These are phyloP conservation scores for Zygosaccharomyces pseudorouxii DNA, from an alignment of 805 yeast species.

Conservation along the genomic window DNA sequence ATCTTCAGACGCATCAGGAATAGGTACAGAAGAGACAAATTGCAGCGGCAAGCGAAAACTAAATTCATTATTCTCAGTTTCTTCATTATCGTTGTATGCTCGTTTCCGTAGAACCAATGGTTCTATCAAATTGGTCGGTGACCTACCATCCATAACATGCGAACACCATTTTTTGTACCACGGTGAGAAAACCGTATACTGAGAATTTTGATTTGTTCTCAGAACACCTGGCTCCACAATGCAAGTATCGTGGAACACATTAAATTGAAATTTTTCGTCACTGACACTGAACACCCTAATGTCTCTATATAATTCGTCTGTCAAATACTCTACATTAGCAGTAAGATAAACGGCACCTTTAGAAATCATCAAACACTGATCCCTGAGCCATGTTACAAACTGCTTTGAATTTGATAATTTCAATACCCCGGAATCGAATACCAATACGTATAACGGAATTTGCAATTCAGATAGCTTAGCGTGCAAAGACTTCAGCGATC, in stretches of 20 bases:
- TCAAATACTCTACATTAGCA: slow-evolving; percentile 36
- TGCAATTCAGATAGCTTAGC: slow-evolving; percentile 32
- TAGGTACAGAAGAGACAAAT: slow-evolving; percentile 5
- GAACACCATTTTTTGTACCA: slow-evolving; percentile 45
- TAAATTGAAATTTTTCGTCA: slow-evolving; percentile 13
- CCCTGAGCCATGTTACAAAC: slow-evolving; percentile 24
- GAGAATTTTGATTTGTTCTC: slow-evolving; percentile 41
- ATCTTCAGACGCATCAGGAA: slow-evolving; percentile 20
- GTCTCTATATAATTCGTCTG: slow-evolving; percentile 34
- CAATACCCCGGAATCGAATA: slow-evolving; percentile 20
- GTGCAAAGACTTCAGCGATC: slow-evolving; percentile 34
- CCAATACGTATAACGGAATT: slow-evolving; percentile 36
- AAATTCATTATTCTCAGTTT: slow-evolving; percentile 11
- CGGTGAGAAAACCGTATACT: slow-evolving; percentile 45
- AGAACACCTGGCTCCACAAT: slow-evolving; percentile 40
- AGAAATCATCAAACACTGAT: slow-evolving; percentile 14
- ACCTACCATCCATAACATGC: slow-evolving; percentile 16
- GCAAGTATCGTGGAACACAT: slow-evolving; percentile 40
- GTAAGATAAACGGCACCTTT: slow-evolving; percentile 17
- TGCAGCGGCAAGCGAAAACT: slow-evolving; percentile 19
- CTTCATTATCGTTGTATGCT: slow-evolving; percentile 7
- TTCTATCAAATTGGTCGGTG: slow-evolving; percentile 7
- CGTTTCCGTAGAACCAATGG: background rate
- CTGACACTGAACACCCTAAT: slow-evolving; percentile 11
- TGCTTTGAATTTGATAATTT: slow-evolving; percentile 15